Base-by-base conservation (phyloP, 2,329 filamentous ascomycete genomes). In the Shiraia bambusicola region DNA sequence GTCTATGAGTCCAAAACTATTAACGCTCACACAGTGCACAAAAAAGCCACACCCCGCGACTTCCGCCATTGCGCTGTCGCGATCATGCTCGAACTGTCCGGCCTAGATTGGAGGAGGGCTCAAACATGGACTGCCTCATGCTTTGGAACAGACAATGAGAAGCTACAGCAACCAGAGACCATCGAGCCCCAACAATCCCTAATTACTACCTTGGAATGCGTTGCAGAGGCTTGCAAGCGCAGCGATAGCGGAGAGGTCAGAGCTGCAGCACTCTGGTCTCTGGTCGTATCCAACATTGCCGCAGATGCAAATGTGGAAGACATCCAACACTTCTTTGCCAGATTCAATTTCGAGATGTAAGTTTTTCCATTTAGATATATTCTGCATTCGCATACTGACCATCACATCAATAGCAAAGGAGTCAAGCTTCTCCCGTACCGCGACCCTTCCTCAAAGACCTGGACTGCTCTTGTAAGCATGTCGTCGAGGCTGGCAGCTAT, bases 271-370 rank as follows among this genome's bases (percentile, higher is more conserved):
- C 37, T 42, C 6, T 19, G 39, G 13, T 51, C 54, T 11, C 40
- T 66, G 4, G 40, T 63, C 12, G 41, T 63, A 6, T 52, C 51
- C 6, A 62, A 63, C 14, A 43, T 66, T 14, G 60, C 63, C n/a
- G 57, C 57, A 4, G 50, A 40, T 28, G 55, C 53, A 9, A 49
- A 48, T 3, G 36, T 35, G 22, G 36, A 55, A 7, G 56, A 57
- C 10, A 15, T 65, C 2, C 25, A 37, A 8, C 9, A 32, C 2
- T 38, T 52, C 13, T 56, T 65, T 45, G 28, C 16, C 14, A 33
- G 47, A 6, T 51, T 52, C 29, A 29, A 25, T 9, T 42, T 13
- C n/a, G 34, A 56, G 1, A 45, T 58, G 60, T 62, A 47, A 51
- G 56, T 44, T 4, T 6, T 4, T 11, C 4, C 2, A n/a, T n/a